These are phyloP conservation scores for Chamaecyparis obtusa DNA, from an alignment of 75 land plant species.

Conservation along the genomic window DNA sequence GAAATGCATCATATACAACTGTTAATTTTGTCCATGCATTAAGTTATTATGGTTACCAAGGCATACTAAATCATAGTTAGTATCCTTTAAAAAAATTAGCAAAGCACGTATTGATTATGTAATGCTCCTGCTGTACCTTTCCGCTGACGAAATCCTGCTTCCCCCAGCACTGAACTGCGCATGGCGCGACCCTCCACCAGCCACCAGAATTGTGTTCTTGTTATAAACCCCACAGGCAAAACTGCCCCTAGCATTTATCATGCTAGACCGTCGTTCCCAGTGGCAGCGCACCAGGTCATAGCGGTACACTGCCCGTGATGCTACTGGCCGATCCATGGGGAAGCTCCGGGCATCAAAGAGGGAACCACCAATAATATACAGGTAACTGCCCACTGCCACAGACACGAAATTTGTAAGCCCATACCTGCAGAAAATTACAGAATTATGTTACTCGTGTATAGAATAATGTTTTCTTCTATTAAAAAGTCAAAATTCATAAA, in stretches of 20 bases:
- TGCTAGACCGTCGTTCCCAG: constrained; percentile 55
- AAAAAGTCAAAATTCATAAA: background rate
- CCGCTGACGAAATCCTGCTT: constrained; percentile 59
- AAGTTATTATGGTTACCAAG: background rate
- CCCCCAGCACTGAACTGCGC: constrained; percentile 63
- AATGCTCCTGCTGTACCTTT: constrained; percentile 17
- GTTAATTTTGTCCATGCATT: background rate
- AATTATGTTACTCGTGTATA: background rate
- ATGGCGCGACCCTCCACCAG: constrained; percentile 93
- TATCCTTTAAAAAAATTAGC: too few species aligned
- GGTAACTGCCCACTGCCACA: constrained; percentile 35
- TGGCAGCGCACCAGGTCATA: constrained; percentile 33
- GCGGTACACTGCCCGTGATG: constrained; percentile 53
- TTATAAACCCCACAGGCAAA: constrained; percentile 73
- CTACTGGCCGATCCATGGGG: constrained; percentile 68
- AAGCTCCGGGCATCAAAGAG: constrained; percentile 70
- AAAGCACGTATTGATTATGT: background rate
- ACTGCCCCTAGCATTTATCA: constrained; percentile 72
- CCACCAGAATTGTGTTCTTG: constrained; percentile 46
- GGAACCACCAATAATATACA: constrained; percentile 82
- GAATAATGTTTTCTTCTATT: background rate
- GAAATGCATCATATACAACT: too few species aligned
- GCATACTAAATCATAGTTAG: background rate
- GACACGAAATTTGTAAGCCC: constrained; percentile 72
- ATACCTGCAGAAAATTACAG: constrained; percentile 22